These are phyloP conservation scores for Apiosordaria backusii DNA, from an alignment of 495 filamentous ascomycete species.

Conservation along the genomic window DNA sequence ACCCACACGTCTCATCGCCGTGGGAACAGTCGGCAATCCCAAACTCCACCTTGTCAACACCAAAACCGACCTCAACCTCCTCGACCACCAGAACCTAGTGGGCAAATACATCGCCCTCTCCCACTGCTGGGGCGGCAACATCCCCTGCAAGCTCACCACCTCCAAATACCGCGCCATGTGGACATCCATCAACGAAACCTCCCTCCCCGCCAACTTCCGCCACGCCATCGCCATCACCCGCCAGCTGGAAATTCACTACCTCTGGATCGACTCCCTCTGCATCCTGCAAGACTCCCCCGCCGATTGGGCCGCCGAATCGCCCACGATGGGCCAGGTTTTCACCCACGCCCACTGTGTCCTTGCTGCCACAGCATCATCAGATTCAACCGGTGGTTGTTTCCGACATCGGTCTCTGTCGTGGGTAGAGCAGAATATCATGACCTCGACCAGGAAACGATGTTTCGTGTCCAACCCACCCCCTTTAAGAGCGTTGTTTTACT, in stretches of 20 bases:
- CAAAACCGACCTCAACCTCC: background rate
- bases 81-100: background rate
- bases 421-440: constrained; percentile 4
- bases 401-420: background rate
- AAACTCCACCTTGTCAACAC: background rate
- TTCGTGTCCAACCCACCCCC: background rate
- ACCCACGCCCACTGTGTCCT: constrained; percentile 4
- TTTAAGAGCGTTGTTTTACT: constrained; percentile 2
- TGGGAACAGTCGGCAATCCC: background rate
- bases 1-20: background rate
- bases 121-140: background rate
- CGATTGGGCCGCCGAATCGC: constrained; percentile 4
- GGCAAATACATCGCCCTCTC: background rate
- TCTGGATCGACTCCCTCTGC: background rate
- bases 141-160: background rate
- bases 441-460: background rate
- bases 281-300: background rate
- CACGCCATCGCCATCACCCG: background rate
- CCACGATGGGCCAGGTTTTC: constrained; percentile 11
- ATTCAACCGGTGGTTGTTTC: constrained; percentile 7
- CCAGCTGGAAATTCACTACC: background rate
- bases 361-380: constrained; percentile 5
- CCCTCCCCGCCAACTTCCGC: background rate
- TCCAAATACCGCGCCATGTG: background rate
- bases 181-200: background rate